phyloP scores from a whole-genome alignment of 1,139 yeast species.

The Pichia terricola region DNA sequence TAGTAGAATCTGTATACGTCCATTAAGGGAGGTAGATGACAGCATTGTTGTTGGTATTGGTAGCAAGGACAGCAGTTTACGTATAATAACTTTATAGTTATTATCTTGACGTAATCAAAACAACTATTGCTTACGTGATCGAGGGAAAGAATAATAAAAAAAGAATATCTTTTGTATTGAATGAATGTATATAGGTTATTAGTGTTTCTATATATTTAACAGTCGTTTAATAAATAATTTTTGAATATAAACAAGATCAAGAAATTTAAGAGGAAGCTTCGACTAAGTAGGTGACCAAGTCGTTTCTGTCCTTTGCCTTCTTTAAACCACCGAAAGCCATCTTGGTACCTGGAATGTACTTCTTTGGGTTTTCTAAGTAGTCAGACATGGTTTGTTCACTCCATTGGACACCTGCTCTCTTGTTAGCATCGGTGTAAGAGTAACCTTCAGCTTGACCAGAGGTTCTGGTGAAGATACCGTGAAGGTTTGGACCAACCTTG shows the following conservation, averaged over 20 bases:
- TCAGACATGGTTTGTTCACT: slow-evolving; percentile 79
- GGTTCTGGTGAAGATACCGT: slow-evolving; percentile 86
- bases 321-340: slow-evolving; percentile 99
- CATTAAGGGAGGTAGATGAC: slow-evolving; percentile 15
- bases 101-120: too few species aligned
- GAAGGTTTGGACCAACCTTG: slow-evolving; percentile 98
- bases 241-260: background rate
- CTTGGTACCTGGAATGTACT: slow-evolving; percentile 99
- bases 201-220: too few species aligned
- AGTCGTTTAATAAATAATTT: too few species aligned
- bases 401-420: slow-evolving; percentile 91
- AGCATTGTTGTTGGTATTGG: slow-evolving; percentile 47
- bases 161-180: too few species aligned
- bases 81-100: slow-evolving; percentile 35
- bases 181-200: too few species aligned
- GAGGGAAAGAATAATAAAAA: too few species aligned
- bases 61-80: slow-evolving; percentile 60
- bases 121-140: too few species aligned
- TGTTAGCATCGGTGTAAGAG: slow-evolving; percentile 97
- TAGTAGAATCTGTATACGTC: slow-evolving; percentile 49
- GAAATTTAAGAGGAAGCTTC: slow-evolving; percentile 38
- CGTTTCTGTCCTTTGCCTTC: slow-evolving; percentile 98
- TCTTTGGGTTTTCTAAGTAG: slow-evolving; percentile 99
- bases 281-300: slow-evolving; percentile 82
- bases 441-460: slow-evolving; percentile 90